Evolutionary conservation across 176 grass and related monocot species (phyloP), one percentile per base, ranked within the genome.

Genomic region (Urochloa ruziziensis): DNA sequence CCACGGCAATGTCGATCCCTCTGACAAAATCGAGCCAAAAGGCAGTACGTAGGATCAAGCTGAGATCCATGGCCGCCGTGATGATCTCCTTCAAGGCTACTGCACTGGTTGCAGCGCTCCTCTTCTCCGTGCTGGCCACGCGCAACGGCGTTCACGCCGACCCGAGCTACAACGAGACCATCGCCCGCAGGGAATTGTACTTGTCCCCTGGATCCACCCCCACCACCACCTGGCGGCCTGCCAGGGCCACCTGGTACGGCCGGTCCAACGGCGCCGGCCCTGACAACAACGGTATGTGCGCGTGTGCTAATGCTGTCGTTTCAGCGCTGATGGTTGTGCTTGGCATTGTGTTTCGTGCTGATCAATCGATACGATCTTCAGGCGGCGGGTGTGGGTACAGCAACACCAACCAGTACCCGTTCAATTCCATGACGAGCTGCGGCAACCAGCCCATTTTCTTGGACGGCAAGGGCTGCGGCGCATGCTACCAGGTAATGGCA

Each of bases 181-280:
- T 61, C 30, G 2, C 23, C 14, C 62, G 65, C 67, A 81, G 78
- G 5, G 63, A 25, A 0, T 4, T 81, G 48, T 81, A 69, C 67
- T 82, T 36, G 37, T 74, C 73, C 36, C 16, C 51, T n/a, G 11
- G 56, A 23, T 59, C 56, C 6, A 80, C 77, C 48, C 33, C 49
- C 35, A 29, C 46, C 15, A 64, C 33, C 58, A 66, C n/a, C 48
- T 98, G 96, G 96, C 37, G 24, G 3, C 7, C 48, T 5, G 96
- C 81, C 25, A 91, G 80, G 67, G 96, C 93, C 5, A 98, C 96
- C 13, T 98, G 96, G 96, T 98, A 98, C n/a, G 96, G 96, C 16
- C 74, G 80, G 51, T 91, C 89, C 15, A 86, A 80, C 27, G 93
- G 96, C 51, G 87, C 93, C 42, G 96, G 96, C 40, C 87, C 91